Conservation (phyloP, 441 rosid species). For the Eutrema salsugineum region DNA sequence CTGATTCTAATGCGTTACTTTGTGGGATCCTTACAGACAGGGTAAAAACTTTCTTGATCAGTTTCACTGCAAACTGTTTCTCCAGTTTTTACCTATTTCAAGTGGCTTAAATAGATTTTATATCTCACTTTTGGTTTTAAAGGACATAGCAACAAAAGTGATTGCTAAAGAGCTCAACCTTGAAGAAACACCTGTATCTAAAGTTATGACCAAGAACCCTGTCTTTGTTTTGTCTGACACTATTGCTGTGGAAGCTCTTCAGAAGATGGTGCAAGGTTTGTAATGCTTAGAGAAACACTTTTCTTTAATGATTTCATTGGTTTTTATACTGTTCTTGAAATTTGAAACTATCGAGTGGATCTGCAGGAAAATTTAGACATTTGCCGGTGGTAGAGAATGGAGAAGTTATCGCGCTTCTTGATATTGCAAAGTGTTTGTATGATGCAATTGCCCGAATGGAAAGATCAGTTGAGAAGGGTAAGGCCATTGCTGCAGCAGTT, state of each 20-base stretch:
- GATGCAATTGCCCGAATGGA: conserved; percentile 99
- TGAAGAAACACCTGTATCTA: conserved; percentile 82
- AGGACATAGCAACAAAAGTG: conserved; percentile 90
- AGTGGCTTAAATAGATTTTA: neutral
- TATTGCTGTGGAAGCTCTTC: conserved; percentile 93
- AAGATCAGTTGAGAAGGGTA: conserved; percentile 95
- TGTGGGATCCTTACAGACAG: conserved; percentile 98
- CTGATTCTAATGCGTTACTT: conserved; percentile 88
- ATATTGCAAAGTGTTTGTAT: conserved; percentile 93
- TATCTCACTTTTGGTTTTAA: conserved; percentile 19
- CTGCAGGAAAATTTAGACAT: conserved; percentile 93
- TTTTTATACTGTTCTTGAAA: neutral
- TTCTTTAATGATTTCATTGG: neutral
- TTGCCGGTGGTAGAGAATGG: conserved; percentile 98
- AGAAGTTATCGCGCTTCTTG: conserved; percentile 92
- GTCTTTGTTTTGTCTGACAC: conserved; percentile 92
- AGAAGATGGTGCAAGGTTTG: conserved; percentile 98
- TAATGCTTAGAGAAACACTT: conserved; percentile 1
- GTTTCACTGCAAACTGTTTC: neutral
- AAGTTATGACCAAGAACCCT: conserved; percentile 95
- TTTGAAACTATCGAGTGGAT: conserved; percentile 13
- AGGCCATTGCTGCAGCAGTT: conserved; percentile 97
- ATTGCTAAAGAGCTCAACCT: conserved; percentile 68
- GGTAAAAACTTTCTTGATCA: conserved; percentile 32
- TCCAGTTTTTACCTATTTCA: neutral